Evolutionary conservation across 2,329 filamentous ascomycete species (phyloP), one percentile per base, ranked within the genome.

Genomic region (Cladosporium sphaerospermum): DNA sequence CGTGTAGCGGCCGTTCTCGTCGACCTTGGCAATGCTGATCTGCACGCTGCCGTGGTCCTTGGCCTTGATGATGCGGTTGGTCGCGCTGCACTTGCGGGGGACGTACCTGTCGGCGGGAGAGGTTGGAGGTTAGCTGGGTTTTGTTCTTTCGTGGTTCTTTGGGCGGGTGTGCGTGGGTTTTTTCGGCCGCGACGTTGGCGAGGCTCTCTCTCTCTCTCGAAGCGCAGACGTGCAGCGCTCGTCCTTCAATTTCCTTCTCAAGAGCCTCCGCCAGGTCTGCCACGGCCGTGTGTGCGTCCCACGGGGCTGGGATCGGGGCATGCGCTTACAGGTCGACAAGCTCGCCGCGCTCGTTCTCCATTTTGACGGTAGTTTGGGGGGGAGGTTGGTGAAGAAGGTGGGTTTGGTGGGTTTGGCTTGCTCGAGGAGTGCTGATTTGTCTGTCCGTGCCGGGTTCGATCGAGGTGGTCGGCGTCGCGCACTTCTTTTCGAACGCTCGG

Each of bases 271-370:
- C 23, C 23, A 28, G 4, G 5, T 7, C 23, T 5, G 7, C 23
- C 23, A 18, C 16, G 52, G 63, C 34, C 34, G n/a, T 39, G 13
- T 39, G 8, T 39, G 8, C 36, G 10, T 39, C 36, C 3, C n/a
- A 2, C 8, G 8, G 9, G 60, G 55, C n/a, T 39, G 13, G 36
- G 36, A 7, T 39, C n/a, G n/a, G 36, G 36, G 36, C 36, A 18
- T 39, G 36, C 55, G 78, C 86, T 78, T 85, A 96, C 89, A 96
- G 90, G 81, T 97, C 92, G 77, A 97, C 93, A 80, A 96, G 91
- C 79, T 97, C 90, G 81, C 92, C 92, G 81, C 90, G 90, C 83
- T 97, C 93, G 90, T 99, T 99, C 85, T 99, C 93, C 93, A 97
- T 99, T 79, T 44, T 54, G 40, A 43, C 52, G 46, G 45, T 49